Conservation (phyloP, 1,139 yeast species). For the Pichiaceae sp. region DNA sequence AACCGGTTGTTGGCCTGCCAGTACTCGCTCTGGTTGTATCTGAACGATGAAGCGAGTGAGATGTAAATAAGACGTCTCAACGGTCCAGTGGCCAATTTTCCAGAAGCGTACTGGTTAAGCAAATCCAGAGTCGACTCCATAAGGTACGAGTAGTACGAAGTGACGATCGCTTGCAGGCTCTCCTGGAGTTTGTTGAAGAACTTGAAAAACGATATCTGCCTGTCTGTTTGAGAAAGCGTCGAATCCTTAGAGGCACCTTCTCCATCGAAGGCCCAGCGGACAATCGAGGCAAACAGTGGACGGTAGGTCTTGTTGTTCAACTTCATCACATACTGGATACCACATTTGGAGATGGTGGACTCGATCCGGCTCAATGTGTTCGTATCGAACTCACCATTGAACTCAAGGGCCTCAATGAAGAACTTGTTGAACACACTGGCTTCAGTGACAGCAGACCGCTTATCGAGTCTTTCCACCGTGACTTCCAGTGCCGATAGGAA, state of each 20-base stretch:
- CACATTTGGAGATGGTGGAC: slow-evolving; percentile 64
- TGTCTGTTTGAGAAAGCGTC: slow-evolving; percentile 37
- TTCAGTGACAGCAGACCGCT: slow-evolving; percentile 64
- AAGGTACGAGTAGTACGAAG: slow-evolving; percentile 79
- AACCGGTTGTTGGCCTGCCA: slow-evolving; percentile 89
- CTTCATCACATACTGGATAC: slow-evolving; percentile 74
- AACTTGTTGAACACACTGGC: slow-evolving; percentile 66
- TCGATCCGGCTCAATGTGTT: slow-evolving; percentile 80
- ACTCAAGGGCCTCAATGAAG: slow-evolving; percentile 65
- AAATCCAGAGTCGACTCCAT: slow-evolving; percentile 61
- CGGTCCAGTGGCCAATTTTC: slow-evolving; percentile 40
- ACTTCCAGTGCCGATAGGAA: slow-evolving; percentile 59
- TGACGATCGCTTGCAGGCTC: slow-evolving; percentile 75
- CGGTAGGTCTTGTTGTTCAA: slow-evolving; percentile 90
- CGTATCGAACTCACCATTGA: slow-evolving; percentile 53
- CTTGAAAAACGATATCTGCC: slow-evolving; percentile 71
- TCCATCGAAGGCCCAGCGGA: slow-evolving; percentile 90
- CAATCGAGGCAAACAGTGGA: slow-evolving; percentile 79
- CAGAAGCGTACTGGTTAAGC: slow-evolving; percentile 38
- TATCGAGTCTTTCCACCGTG: slow-evolving; percentile 59
- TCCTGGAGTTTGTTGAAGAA: slow-evolving; percentile 82
- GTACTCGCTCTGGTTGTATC: slow-evolving; percentile 85
- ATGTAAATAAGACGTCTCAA: slow-evolving; percentile 65
- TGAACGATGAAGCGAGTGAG: slow-evolving; percentile 71
- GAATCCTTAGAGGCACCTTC: slow-evolving; percentile 46